Base-by-base conservation (phyloP, 495 filamentous ascomycete genomes). In the Aspergillus kassunensis region DNA sequence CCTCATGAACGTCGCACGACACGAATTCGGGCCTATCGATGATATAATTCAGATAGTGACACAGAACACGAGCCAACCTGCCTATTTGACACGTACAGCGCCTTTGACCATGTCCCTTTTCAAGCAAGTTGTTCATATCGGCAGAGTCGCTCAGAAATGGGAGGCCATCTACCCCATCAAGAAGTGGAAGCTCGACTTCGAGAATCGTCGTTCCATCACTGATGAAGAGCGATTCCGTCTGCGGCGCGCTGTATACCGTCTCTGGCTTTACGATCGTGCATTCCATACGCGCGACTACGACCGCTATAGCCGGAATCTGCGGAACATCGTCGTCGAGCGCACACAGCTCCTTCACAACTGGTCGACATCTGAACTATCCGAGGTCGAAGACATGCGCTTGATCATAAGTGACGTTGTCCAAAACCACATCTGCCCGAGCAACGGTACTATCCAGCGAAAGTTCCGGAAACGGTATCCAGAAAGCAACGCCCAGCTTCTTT, bases 81-180 rank as follows among this genome's bases (percentile, higher is more conserved):
- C 76, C 4, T 77, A 84, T 54, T 20, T 80, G 19, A 59, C 68
- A 16, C 78, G 78, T 34, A 60, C 61, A 23, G 71, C 72, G 0
- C 64, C 68, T 1, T 59, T 82, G 48, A 82, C 82, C 0, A 61
- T 77, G 48, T 68, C 80, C 5, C 72, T 85, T 4, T 69, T 86
- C 24, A 65, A 73, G 56, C 81, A 84, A 56, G 65, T 88, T 45
- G 60, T 87, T 9, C 60, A 66, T 15, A 69, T 81, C 6, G 87
- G 87, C 31, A 67, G 70, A 18, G 66, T 81, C 3, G 80, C 87
- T 29, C 74, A 76, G 55, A 72, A 75, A 51, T 90, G 86, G 86
- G 79, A 82, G 57, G 65, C 71, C 8, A 72, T 88, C 24, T 92
- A 87, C 63, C 87, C 87, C 4, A 71, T 81, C 44, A 78, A 86